A percentile compares a stretch with the other conserved stretches of the same genome.
phyloP scores from a whole-genome alignment of 1,139 yeast species.

The Taiozyma sp. region DNA sequence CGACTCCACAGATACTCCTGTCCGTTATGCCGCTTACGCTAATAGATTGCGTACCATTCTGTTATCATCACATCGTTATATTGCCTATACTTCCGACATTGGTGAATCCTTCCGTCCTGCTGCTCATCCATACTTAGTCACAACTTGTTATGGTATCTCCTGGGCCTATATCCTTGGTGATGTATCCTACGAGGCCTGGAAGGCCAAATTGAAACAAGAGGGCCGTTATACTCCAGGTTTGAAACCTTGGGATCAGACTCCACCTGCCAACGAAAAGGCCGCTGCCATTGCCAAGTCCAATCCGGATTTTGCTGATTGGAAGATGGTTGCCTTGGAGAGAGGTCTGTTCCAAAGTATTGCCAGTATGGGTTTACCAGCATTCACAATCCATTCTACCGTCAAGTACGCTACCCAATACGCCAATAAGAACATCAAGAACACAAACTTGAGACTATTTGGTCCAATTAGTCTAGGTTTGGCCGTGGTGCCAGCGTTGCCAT shows the following conservation, averaged over 20 bases:
- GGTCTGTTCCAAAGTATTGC: conserved; percentile 78
- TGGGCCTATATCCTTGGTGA: conserved; percentile 81
- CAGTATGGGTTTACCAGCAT: conserved; percentile 83
- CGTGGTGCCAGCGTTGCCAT: conserved; percentile 75
- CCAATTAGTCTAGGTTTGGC: conserved; percentile 76
- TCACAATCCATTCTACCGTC: conserved; percentile 77
- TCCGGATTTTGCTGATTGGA: conserved; percentile 49
- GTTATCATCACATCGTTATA: conserved; percentile 74
- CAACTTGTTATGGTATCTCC: conserved; percentile 64
- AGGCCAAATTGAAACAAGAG: conserved; percentile 59
- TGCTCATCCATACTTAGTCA: conserved; percentile 63
- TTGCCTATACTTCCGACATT: conserved; percentile 82
- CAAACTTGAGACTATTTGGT: conserved; percentile 52
- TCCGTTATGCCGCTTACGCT: conserved; percentile 82
- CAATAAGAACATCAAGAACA: conserved; percentile 43
- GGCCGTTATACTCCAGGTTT: conserved; percentile 60
- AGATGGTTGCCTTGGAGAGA: conserved; percentile 56
- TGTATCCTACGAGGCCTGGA: conserved; percentile 73
- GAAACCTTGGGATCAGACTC: conserved; percentile 60
- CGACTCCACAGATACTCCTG: conserved; percentile 41
- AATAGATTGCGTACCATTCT: conserved; percentile 66
- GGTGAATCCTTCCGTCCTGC: conserved; percentile 90
- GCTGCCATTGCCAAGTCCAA: conserved; percentile 16
- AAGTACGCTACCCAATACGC: conserved; percentile 56
- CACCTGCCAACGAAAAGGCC: conserved; percentile 38